Conservation (phyloP, 2,329 filamentous ascomycete genomes). For the Cercospora sp. region DNA sequence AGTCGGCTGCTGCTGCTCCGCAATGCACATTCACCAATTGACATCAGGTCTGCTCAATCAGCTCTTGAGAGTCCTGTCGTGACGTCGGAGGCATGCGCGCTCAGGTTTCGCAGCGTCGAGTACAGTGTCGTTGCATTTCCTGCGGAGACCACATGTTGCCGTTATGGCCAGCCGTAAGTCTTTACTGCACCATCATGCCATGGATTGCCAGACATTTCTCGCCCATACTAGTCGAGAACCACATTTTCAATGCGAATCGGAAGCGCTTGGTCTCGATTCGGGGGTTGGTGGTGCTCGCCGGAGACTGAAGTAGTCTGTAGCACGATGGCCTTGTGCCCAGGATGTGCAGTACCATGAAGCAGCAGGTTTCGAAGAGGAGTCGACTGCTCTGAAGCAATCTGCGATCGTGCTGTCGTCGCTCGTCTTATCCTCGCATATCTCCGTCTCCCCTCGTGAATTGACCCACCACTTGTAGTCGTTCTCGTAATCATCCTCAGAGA, state of each 20-base stretch:
- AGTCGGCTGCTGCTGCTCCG: background rate
- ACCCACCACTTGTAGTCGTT: conserved; percentile 22
- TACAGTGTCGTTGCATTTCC: background rate
- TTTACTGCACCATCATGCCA: background rate
- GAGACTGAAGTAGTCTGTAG: conserved; percentile 19
- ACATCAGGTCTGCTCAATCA: background rate
- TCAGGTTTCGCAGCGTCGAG: background rate
- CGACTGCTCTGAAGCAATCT: background rate
- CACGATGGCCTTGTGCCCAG: conserved; percentile 7
- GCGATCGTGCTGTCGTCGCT: background rate
- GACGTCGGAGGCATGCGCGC: background rate
- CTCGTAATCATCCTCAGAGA: conserved; percentile 20
- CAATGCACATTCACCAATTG: background rate
- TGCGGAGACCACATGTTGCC: background rate
- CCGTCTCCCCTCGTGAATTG: conserved; percentile 20
- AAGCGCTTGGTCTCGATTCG: conserved; percentile 11
- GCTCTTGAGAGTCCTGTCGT: background rate
- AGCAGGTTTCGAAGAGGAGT: background rate
- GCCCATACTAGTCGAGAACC: background rate
- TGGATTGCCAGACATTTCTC: background rate
- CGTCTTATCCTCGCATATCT: conserved; percentile 10
- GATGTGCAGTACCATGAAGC: conserved; percentile 21
- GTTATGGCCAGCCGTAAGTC: background rate
- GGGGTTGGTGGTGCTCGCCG: conserved; percentile 17
- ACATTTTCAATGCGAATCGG: background rate